Percentiles rank a stretch among this genome's conserved stretches.
Evolutionary conservation across 352 stramenopile species (phyloP).

Genomic region (Thalassiosira tumida): DNA sequence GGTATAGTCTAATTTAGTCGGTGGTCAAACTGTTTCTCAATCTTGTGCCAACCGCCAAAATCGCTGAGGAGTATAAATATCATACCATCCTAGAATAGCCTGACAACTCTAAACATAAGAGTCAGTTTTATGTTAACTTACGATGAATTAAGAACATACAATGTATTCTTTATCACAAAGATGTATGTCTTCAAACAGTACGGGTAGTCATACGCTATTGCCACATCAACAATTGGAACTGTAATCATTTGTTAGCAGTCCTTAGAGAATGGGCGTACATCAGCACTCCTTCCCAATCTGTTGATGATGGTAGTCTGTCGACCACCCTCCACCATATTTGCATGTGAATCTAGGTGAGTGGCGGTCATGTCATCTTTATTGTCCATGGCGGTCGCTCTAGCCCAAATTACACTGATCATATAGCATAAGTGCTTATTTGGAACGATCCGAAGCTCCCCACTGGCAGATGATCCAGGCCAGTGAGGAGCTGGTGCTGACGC

Average conservation of each 20-base stretch:
- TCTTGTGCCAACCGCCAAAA: too few relatives aligned
- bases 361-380: neutral
- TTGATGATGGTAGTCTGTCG: constrained; percentile 23
- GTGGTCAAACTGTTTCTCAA: too few relatives aligned
- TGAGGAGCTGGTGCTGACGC: neutral
- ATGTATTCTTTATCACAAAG: neutral
- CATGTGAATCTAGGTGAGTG: constrained; percentile 65
- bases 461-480: neutral
- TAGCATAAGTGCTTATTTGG: neutral
- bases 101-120: too few relatives aligned
- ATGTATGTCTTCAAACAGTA: neutral
- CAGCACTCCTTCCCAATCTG: constrained; percentile 16
- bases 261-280: constrained; percentile 40
- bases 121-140: too few relatives aligned
- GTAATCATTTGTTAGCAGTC: neutral
- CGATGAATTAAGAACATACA: too few relatives aligned
- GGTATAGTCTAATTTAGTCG: too few relatives aligned
- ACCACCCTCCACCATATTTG: constrained; percentile 71
- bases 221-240: constrained; percentile 69
- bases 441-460: neutral
- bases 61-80: too few relatives aligned
- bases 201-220: constrained; percentile 55
- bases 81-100: too few relatives aligned
- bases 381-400: neutral
- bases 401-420: constrained; percentile 2